A percentile compares a stretch with the other conserved stretches of the same genome.
Evolutionary conservation across 768 basidiomycete species (phyloP).

Genomic region (Boletus bicolor): DNA sequence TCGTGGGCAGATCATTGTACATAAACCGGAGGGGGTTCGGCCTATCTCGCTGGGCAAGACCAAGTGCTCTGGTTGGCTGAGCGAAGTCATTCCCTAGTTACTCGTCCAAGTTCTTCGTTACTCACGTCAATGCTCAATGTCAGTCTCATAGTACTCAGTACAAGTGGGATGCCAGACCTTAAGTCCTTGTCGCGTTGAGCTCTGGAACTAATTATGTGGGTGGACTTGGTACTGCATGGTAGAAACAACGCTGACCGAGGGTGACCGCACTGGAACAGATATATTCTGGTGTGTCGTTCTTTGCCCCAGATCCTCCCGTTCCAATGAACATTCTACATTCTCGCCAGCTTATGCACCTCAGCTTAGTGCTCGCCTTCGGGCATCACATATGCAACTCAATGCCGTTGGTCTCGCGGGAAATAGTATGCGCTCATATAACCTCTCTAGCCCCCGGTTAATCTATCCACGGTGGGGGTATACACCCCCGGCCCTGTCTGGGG

Average conservation of each 20-base stretch:
- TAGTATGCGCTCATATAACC: constrained; percentile 38
- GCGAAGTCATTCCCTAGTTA: no score
- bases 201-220: constrained; percentile 74
- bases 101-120: no score
- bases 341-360: constrained; percentile 82
- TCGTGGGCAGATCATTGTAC: no score
- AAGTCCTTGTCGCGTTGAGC: constrained; percentile 52
- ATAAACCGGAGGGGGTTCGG: no score
- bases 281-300: constrained; percentile 26
- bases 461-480: constrained; percentile 66
- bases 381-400: constrained; percentile 81
- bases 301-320: neutral
- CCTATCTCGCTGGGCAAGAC: no score
- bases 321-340: neutral
- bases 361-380: constrained; percentile 67
- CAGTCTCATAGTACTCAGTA: no score
- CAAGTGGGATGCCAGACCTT: no score
- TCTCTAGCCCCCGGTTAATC: neutral
- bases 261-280: constrained; percentile 12
- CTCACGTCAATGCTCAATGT: no score
- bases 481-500: constrained; percentile 76
- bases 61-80: no score
- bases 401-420: constrained; percentile 77
- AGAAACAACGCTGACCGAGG: neutral
- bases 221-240: no score